These are phyloP conservation scores for Eleusine coracana DNA, from an alignment of 176 grass and related monocot genomes.

Conservation along the genomic window DNA sequence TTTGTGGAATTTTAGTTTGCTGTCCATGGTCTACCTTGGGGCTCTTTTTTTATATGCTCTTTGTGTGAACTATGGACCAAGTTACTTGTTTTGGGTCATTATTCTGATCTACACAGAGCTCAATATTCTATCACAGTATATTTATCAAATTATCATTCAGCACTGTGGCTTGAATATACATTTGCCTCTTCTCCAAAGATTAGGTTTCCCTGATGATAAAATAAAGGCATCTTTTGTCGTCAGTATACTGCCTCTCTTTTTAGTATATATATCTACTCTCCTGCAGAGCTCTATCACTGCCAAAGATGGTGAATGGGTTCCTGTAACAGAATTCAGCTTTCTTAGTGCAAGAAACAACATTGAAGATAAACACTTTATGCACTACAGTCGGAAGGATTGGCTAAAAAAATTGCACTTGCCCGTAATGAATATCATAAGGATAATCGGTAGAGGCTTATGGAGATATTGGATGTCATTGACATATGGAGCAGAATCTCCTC, in stretches of 20 bases:
- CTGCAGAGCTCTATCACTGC: conserved; percentile 95
- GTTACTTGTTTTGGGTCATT: conserved; percentile 91
- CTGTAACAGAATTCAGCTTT: conserved; percentile 87
- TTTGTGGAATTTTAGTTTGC: conserved; percentile 96
- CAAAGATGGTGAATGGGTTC: conserved; percentile 96
- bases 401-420: conserved; percentile 58
- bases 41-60: conserved; percentile 97
- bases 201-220: conserved; percentile 88
- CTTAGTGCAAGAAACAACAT: conserved; percentile 58
- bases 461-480: conserved; percentile 97
- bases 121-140: conserved; percentile 90
- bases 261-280: conserved; percentile 96
- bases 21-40: conserved; percentile 93
- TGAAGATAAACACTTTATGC: conserved; percentile 55
- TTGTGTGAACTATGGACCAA: conserved; percentile 93
- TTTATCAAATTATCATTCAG: conserved; percentile 99
- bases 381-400: conserved; percentile 56
- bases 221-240: conserved; percentile 96
- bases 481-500: conserved; percentile 89
- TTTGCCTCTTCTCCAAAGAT: conserved; percentile 69
- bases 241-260: conserved; percentile 86
- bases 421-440: conserved; percentile 58
- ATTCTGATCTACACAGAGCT: conserved; percentile 96
- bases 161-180: conserved; percentile 90
- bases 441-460: conserved; percentile 67